Evolutionary conservation across 2,329 filamentous ascomycete species (phyloP), one percentile per base, ranked within the genome.

Genomic region (Pseudogymnoascus pannorum): DNA sequence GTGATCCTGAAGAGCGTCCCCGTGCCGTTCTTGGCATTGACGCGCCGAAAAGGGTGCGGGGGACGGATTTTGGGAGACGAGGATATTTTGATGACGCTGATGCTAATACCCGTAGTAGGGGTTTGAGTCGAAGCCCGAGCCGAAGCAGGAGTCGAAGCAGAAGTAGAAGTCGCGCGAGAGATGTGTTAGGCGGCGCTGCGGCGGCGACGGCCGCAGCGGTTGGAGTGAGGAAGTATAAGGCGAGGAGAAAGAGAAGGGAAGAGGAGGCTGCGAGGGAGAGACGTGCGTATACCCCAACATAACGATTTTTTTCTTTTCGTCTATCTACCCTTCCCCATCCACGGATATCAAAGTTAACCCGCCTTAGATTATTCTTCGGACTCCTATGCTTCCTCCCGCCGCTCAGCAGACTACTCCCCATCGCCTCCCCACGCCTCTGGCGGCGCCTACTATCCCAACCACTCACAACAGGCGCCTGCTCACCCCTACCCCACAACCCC

Each of bases 201-300:
- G 80, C 77, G 4, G 79, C 79, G 2, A 83, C 82, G 6, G 85
- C 85, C 4, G 83, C 84, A 0, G 85, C 84, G 4, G 79, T 87
- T 62, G 84, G 84, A 0, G 77, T 87, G 61, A 86, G 86, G 69
- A 82, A 85, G 68, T 83, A 80, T 64, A 77, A 79, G 63, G 79
- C 84, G 68, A 73, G 70, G 77, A 79, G 66, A 63, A 69, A 68
- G 67, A 74, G 69, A 67, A 66, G 73, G 72, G 66, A 74, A 70
- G 64, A 73, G 73, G 70, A 72, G 20, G 35, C 69, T 8, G 24
- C 44, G 58, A 57, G 61, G 60, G 38, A 31, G 31, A 59, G 59
- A 60, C 59, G 59, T 60, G 44, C 40, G 59, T 60, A 54, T 54
- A 33, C 16, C 26, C 36, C 4, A 14, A 44, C 3, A 40, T 11